These are phyloP conservation scores for Immersiporthe knoxdaviesiana DNA, from an alignment of 2,329 filamentous ascomycete species.

Conservation along the genomic window DNA sequence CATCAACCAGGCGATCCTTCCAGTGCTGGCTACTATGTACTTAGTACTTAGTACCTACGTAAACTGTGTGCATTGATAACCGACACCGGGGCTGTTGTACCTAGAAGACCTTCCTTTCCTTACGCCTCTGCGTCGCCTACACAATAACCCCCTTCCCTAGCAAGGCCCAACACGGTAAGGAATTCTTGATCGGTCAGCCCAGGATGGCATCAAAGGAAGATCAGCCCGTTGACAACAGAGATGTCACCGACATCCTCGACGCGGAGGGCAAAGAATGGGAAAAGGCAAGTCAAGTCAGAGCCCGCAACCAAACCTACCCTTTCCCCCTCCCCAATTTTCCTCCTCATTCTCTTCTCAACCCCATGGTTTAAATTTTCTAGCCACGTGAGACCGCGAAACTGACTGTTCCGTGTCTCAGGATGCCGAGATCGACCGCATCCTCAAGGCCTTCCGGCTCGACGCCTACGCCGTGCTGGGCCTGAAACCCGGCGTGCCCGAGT, in stretches of 20 bases:
- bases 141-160: conserved; percentile 10
- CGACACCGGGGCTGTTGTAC: neutral
- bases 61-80: neutral
- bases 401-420: conserved; percentile 63
- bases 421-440: conserved; percentile 92
- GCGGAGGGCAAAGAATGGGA: conserved; percentile 87
- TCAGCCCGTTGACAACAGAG: conserved; percentile 49
- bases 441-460: conserved; percentile 80
- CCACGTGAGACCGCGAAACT: neutral
- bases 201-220: conserved; percentile 55
- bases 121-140: conserved; percentile 19
- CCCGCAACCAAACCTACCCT: neutral
- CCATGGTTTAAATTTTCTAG: no score
- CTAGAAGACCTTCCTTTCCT: neutral
- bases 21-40: neutral
- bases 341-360: neutral
- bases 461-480: conserved; percentile 93
- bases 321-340: no score
- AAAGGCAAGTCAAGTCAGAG: conserved; percentile 63
- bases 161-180: conserved; percentile 26
- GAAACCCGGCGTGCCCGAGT: conserved; percentile 91
- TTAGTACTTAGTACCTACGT: neutral
- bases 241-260: conserved; percentile 80
- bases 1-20: neutral
- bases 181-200: conserved; percentile 13